phyloP scores from a whole-genome alignment of 2,329 filamentous ascomycete genomes.

The Stenocarpella maydis region DNA sequence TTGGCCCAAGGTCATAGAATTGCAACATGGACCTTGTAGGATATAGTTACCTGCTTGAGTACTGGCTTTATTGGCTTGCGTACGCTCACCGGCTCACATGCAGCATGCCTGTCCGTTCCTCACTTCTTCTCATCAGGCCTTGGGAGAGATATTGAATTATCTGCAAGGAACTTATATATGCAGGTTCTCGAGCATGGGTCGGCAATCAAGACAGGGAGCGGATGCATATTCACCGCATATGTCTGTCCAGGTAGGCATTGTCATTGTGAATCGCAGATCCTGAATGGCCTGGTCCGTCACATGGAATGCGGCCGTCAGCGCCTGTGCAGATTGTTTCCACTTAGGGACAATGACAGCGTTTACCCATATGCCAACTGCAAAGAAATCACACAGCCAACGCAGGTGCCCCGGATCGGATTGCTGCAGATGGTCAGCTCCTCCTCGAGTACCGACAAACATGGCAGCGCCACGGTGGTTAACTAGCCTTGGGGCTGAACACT shows the following conservation, averaged over 20 bases:
- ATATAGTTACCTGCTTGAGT: neutral
- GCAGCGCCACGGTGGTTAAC: neutral
- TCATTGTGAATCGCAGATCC: too few relatives aligned
- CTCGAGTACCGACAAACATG: neutral
- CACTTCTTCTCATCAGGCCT: neutral
- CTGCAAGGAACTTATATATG: neutral
- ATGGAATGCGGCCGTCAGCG: neutral
- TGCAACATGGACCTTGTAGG: too few relatives aligned
- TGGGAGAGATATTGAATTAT: neutral
- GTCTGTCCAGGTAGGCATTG: neutral
- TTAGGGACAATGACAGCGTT: slow-evolving; percentile 1
- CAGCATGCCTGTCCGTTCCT: neutral
- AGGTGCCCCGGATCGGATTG: neutral
- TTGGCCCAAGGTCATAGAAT: too few relatives aligned
- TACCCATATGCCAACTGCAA: slow-evolving; percentile 12
- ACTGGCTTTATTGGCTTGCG: neutral
- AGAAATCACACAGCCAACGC: slow-evolving; percentile 16
- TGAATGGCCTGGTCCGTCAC: neutral
- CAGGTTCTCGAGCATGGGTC: neutral
- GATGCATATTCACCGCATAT: slow-evolving; percentile 6
- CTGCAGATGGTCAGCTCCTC: slow-evolving; percentile 1
- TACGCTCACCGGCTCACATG: neutral
- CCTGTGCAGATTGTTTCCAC: slow-evolving; percentile 14
- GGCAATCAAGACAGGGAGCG: slow-evolving; percentile 19
- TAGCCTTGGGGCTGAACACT: neutral